Evolutionary conservation across 208 protist genomes (phyloP).

Genomic region (Leishmania arabica): DNA sequence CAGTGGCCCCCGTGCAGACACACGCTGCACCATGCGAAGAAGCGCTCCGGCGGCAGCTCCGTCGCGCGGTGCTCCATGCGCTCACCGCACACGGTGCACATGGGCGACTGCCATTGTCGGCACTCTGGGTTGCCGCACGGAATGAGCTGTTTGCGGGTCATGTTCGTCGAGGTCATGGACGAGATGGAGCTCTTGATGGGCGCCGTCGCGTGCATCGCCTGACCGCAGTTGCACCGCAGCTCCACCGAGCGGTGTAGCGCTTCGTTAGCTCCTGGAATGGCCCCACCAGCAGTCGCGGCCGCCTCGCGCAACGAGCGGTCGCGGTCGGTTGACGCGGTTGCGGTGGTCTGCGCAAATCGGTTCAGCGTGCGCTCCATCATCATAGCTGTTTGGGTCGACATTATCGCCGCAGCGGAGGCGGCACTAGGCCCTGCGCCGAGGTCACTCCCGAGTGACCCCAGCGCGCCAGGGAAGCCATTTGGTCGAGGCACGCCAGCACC

Average conservation of each 20-base stretch:
- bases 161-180: slow-evolving; percentile 21
- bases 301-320: slow-evolving; percentile 24
- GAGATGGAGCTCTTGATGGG: slow-evolving; percentile 23
- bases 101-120: slow-evolving; percentile 57
- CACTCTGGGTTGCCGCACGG: slow-evolving; percentile 70
- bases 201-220: slow-evolving; percentile 61
- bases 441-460: slow-evolving; percentile 9
- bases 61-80: slow-evolving; percentile 50
- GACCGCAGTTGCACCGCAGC: slow-evolving; percentile 78
- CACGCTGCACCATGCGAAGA: slow-evolving; percentile 85
- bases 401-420: slow-evolving; percentile 23
- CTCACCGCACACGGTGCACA: slow-evolving; percentile 85
- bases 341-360: slow-evolving; percentile 25
- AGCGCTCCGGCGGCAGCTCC: slow-evolving; percentile 53
- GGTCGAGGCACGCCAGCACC: not conserved
- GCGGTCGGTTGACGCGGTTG: slow-evolving; percentile 4
- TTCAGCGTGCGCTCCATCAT: slow-evolving; percentile 36
- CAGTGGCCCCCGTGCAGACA: slow-evolving; percentile 90
- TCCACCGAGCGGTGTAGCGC: slow-evolving; percentile 38
- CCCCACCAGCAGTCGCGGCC: not conserved
- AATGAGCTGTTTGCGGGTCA: slow-evolving; percentile 30
- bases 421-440: slow-evolving; percentile 3
- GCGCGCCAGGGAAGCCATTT: slow-evolving; percentile 9
- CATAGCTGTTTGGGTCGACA: slow-evolving; percentile 29
- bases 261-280: not conserved